Conservation (phyloP, 2,329 filamentous ascomycete species). For the Pseudocercospora fijiensis region DNA sequence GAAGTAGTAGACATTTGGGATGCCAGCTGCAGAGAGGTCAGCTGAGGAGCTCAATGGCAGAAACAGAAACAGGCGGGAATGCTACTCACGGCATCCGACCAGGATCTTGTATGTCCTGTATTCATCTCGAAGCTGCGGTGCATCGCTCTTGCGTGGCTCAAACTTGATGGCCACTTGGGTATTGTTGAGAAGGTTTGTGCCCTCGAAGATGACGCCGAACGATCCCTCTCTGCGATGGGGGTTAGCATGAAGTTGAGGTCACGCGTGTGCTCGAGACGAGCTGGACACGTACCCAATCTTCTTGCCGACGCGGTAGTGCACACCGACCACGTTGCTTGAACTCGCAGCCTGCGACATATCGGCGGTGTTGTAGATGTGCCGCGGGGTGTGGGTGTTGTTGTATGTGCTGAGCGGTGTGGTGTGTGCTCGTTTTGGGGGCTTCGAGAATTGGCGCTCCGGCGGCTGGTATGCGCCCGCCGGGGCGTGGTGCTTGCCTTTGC, state of each 20-base stretch:
- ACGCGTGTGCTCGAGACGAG: conserved; percentile 5
- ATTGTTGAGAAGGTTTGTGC: conserved; percentile 97
- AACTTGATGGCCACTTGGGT: conserved; percentile 99
- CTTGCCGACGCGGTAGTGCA: conserved; percentile 98
- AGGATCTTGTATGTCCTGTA: conserved; percentile 99
- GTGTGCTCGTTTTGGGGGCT: neutral
- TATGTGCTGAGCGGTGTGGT: neutral
- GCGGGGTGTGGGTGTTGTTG: neutral
- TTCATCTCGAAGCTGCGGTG: conserved; percentile 94
- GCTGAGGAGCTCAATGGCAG: neutral
- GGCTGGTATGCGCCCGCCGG: neutral
- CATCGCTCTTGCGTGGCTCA: conserved; percentile 98
- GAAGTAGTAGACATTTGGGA: conserved; percentile 99
- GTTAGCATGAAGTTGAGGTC: conserved; percentile 18
- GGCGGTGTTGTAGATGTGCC: neutral
- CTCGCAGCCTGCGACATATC: conserved; percentile 13
- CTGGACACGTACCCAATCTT: conserved; percentile 70
- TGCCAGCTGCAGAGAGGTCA: conserved; percentile 66
- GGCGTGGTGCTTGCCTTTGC: neutral
- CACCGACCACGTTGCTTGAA: conserved; percentile 88
- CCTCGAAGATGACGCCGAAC: conserved; percentile 98
- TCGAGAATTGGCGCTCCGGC: neutral
- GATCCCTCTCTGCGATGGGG: conserved; percentile 66
- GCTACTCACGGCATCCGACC: conserved; percentile 90
- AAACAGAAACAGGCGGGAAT: neutral